Evolutionary conservation across 1,139 yeast genomes (phyloP), one percentile per base, ranked within the genome.

Genomic region (Yamadazyma friedrichii): DNA sequence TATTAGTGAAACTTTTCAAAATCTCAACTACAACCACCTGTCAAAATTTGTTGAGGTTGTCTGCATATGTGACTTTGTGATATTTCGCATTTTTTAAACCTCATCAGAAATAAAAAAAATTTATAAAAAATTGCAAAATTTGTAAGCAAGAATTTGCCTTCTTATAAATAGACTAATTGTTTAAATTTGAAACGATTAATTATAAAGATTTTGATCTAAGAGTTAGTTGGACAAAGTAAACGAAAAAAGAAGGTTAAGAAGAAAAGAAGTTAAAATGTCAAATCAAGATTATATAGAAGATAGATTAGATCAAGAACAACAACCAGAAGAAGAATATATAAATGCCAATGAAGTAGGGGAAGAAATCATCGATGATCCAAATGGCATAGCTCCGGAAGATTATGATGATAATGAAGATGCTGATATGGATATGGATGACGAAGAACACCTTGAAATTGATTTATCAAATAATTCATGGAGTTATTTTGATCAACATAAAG

Each of bases 401-500:
- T 76, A 65, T 15, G 70, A 58, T 15, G 70, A 59, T 16, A 65
- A 53, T 15, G 24, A 20, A 20, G 66, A 55, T 10, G 65, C 56
- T 2, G 66, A 56, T 4, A 59, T 56, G 17, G 63, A 55, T 22
- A 63, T 53, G 3, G 65, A 55, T 4, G 64, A 56, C 20, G 58
- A 52, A n/a, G 63, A 61, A n/a, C 52, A 60, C 9, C 60, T 72
- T 35, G 75, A 70, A 45, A 70, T 73, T 38, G 97, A 89, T 57
- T 69, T 89, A 80, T 73, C 91, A 38, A 91, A 93, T 64, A 91
- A 93, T 65, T 88, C 98, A 3, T 78, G 85, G 68, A 73, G 88
- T 0, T 93, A 88, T 61, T 93, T 91, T 59, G 98, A 93, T 59
- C 76, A 78, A 53, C 98, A 93, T 59, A 74, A 77, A 42, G 96